Conservation (phyloP, 345 rosid genomes). For the Brassica rapa region DNA sequence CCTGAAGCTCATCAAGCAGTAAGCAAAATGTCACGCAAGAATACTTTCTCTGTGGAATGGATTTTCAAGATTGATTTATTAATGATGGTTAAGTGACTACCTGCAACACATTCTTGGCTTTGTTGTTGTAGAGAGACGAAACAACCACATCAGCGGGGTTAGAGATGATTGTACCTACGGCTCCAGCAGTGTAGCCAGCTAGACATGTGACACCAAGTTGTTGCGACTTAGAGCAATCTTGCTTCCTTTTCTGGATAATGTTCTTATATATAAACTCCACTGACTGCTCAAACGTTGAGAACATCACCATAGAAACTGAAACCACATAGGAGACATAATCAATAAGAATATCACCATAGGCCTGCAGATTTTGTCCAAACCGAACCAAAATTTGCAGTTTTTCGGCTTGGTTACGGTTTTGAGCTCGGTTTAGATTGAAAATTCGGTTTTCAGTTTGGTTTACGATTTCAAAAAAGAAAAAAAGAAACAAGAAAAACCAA, state of each 20-base stretch:
- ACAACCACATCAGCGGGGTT: constrained; percentile 49
- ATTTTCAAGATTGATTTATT: not conserved
- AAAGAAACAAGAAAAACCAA: too few relatives aligned
- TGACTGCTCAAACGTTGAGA: constrained; percentile 78
- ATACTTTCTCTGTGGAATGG: not conserved
- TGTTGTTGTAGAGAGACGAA: constrained; percentile 55
- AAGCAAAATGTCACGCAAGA: constrained; percentile 1
- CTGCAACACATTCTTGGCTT: constrained; percentile 50
- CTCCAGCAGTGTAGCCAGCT: constrained; percentile 77
- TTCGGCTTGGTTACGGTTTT: too few relatives aligned
- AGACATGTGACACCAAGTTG: constrained; percentile 75
- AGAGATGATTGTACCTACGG: constrained; percentile 60
- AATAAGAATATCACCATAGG: too few relatives aligned
- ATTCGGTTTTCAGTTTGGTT: too few relatives aligned
- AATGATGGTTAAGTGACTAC: constrained; percentile 26
- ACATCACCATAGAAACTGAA: constrained; percentile 72
- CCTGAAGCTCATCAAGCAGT: constrained; percentile 41
- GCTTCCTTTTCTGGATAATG: constrained; percentile 49
- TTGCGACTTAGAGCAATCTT: constrained; percentile 62
- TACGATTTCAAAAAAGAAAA: too few relatives aligned
- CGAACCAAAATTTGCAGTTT: too few relatives aligned
- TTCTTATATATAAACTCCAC: constrained; percentile 55
- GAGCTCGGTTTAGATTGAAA: too few relatives aligned
- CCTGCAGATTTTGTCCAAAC: too few relatives aligned
- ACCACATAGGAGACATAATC: constrained; percentile 31